Conservation (phyloP, 257 asterid genomes). For the Paraleonurus japonicus region DNA sequence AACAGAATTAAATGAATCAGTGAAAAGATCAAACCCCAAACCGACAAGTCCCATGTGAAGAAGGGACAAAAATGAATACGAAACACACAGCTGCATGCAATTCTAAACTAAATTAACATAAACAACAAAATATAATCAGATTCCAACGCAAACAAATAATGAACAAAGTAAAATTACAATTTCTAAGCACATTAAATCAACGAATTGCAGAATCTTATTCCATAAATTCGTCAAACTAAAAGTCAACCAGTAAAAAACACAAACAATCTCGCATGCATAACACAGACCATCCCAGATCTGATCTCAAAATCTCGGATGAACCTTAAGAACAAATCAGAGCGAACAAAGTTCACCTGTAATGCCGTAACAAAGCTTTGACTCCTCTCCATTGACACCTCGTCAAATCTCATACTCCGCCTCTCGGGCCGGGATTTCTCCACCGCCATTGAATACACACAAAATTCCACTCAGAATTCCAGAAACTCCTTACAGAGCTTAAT, state of each 20-base stretch:
- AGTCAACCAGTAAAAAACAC: conserved; percentile 29
- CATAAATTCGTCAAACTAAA: conserved; percentile 15
- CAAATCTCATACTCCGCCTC: conserved; percentile 54
- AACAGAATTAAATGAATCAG: neutral
- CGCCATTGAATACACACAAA: conserved; percentile 39
- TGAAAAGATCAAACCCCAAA: neutral
- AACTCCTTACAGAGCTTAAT: conserved; percentile 7
- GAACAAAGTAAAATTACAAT: neutral
- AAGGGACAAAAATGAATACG: neutral
- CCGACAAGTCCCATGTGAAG: neutral
- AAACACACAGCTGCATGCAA: conserved; percentile 3
- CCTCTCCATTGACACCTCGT: conserved; percentile 70
- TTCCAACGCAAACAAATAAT: neutral
- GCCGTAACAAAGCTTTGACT: conserved; percentile 82
- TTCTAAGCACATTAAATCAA: conserved; percentile 11
- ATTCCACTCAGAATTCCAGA: conserved; percentile 8
- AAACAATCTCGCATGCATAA: conserved; percentile 15
- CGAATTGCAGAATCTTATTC: conserved; percentile 16
- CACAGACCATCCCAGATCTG: conserved; percentile 40
- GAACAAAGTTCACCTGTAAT: conserved; percentile 53
- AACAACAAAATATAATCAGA: neutral
- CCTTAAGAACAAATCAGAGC: neutral
- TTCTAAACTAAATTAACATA: neutral
- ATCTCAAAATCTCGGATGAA: conserved; percentile 21
- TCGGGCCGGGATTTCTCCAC: conserved; percentile 38